phyloP scores from a whole-genome alignment of 2,329 filamentous ascomycete species.

The Talaromyces sp. region DNA sequence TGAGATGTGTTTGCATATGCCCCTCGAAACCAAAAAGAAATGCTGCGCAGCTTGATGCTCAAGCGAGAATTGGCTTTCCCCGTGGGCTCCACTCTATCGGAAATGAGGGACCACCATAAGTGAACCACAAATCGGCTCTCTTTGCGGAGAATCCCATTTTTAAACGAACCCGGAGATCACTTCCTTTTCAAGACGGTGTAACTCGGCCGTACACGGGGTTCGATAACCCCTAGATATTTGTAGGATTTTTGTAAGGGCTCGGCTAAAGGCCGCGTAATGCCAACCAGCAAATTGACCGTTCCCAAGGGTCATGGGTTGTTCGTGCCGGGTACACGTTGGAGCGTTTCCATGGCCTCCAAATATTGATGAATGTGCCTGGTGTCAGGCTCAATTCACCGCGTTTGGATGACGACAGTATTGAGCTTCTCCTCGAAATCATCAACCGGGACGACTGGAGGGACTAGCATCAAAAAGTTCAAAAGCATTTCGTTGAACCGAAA shows the following conservation, averaged over 20 bases:
- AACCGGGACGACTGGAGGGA: conserved; percentile 25
- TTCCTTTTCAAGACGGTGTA: not conserved
- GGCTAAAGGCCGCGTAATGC: not conserved
- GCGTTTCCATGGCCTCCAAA: not conserved
- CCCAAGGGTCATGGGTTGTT: not conserved
- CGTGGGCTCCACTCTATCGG: too few species aligned
- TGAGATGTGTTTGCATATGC: not conserved
- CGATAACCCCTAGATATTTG: not conserved
- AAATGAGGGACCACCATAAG: not conserved
- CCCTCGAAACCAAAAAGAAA: not conserved
- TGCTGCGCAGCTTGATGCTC: too few species aligned
- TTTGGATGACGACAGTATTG: not conserved
- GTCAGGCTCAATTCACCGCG: not conserved
- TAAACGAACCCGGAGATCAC: not conserved
- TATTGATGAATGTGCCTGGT: not conserved
- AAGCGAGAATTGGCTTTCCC: too few species aligned
- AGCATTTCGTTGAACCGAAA: conserved; percentile 37
- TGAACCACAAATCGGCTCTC: not conserved
- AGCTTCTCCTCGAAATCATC: conserved; percentile 29
- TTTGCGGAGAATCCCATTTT: not conserved
- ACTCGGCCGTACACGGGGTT: too few species aligned
- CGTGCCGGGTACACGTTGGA: not conserved
- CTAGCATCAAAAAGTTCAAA: conserved; percentile 31
- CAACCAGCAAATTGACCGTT: not conserved
- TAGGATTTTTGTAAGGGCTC: not conserved